Evolutionary conservation across 257 asterid genomes (phyloP).

Genomic region (Gentiana dahurica): DNA sequence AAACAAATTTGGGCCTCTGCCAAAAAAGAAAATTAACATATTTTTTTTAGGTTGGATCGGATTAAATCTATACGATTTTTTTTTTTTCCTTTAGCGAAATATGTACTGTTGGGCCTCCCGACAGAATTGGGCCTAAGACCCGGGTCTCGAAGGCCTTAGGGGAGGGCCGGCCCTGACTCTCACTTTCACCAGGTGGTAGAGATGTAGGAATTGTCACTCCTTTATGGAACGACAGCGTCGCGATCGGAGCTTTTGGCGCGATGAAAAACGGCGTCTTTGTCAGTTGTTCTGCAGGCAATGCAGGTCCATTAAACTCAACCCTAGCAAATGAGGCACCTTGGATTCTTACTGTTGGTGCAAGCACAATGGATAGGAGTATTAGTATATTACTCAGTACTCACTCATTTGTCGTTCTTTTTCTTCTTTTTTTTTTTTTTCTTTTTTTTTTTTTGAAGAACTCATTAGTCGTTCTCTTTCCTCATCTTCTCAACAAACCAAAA

Average conservation of each 20-base stretch:
- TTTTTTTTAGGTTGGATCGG: too few species aligned
- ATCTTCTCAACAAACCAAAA: constrained; percentile 7
- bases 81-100: too few species aligned
- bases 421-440: constrained; percentile 8
- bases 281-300: constrained; percentile 20
- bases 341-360: constrained; percentile 29
- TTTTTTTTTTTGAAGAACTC: not conserved
- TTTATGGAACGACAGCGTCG: constrained; percentile 9
- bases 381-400: not conserved
- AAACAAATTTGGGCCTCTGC: too few species aligned
- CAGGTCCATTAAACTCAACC: constrained; percentile 9
- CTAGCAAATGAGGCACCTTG: constrained; percentile 21
- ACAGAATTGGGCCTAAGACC: too few species aligned
- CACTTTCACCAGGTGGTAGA: constrained; percentile 15
- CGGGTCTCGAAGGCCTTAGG: too few species aligned
- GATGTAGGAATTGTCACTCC: not conserved
- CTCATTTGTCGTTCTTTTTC: constrained; percentile 9
- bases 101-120: too few species aligned
- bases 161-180: too few species aligned
- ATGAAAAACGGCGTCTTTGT: constrained; percentile 17
- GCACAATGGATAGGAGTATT: constrained; percentile 17
- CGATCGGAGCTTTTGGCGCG: constrained; percentile 17
- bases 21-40: too few species aligned
- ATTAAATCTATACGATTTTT: too few species aligned
- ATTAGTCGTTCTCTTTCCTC: constrained; percentile 11